These are phyloP conservation scores for Phlebiopsis gigantea DNA, from an alignment of 768 basidiomycete species.

Conservation along the genomic window DNA sequence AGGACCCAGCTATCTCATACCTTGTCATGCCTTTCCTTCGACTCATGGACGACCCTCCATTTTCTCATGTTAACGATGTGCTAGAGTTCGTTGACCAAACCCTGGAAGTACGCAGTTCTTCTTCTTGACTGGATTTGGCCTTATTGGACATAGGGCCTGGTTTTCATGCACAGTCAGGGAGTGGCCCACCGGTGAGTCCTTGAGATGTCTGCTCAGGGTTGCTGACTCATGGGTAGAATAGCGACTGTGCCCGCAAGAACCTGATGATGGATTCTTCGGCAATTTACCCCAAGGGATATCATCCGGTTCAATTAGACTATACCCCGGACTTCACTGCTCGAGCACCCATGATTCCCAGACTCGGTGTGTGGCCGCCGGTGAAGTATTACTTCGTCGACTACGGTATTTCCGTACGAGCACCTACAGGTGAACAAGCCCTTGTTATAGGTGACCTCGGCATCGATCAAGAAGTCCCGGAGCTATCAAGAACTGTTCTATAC, in stretches of 20 bases:
- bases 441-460: constrained; percentile 11
- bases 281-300: constrained; percentile 12
- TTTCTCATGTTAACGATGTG: constrained; percentile 18
- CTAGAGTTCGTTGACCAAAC: constrained; percentile 22
- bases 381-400: constrained; percentile 15
- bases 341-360: neutral
- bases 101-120: constrained; percentile 10
- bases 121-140: neutral
- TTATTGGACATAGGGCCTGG: constrained; percentile 12
- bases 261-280: constrained; percentile 13
- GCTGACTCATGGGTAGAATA: neutral
- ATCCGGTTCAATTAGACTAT: constrained; percentile 1
- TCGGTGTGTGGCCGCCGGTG: neutral
- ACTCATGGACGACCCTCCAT: constrained; percentile 15
- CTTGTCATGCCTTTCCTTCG: constrained; percentile 17
- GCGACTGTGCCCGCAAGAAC: constrained; percentile 4
- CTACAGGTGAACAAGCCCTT: neutral
- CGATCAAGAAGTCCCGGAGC: constrained; percentile 16
- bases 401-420: constrained; percentile 11
- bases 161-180: constrained; percentile 17
- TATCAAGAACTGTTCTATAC: constrained; percentile 14
- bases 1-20: constrained; percentile 1
- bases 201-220: neutral
- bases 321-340: neutral
- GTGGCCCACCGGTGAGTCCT: constrained; percentile 13